Percentiles rank a stretch among this genome's conserved stretches.
These are phyloP conservation scores for Ailanthus altissimus DNA, from an alignment of 345 rosid species.

Conservation along the genomic window DNA sequence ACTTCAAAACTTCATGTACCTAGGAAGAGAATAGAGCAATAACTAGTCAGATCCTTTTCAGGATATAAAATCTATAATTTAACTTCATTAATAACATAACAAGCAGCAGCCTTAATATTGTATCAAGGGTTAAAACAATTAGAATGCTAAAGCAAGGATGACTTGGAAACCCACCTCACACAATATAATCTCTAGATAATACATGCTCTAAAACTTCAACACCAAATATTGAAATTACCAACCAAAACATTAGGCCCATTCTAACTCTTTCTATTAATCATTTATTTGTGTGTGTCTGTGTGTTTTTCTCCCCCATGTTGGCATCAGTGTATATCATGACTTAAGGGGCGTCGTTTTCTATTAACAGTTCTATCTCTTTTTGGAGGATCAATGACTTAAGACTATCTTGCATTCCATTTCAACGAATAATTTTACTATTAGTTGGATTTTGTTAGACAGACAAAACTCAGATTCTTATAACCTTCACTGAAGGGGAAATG, in stretches of 20 bases:
- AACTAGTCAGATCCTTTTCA: background rate
- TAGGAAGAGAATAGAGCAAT: slow-evolving; percentile 28
- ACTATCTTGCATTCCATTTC: too few relatives aligned
- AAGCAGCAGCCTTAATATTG: background rate
- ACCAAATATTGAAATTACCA: background rate
- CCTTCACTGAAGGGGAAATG: too few relatives aligned
- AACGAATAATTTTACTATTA: too few relatives aligned
- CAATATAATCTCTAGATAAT: background rate
- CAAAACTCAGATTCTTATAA: too few relatives aligned
- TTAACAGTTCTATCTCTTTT: too few relatives aligned
- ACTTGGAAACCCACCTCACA: background rate
- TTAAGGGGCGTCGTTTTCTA: too few relatives aligned
- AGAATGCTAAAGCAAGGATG: background rate
- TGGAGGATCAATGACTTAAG: too few relatives aligned
- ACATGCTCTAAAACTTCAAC: background rate
- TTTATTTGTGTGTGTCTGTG: background rate
- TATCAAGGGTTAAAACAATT: background rate
- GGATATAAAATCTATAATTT: background rate
- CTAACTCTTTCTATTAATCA: background rate
- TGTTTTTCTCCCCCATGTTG: background rate
- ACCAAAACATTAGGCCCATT: background rate
- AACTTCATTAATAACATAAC: background rate
- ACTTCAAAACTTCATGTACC: slow-evolving; percentile 91
- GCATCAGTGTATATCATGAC: background rate
- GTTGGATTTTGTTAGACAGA: too few relatives aligned